Evolutionary conservation across 345 rosid genomes (phyloP), one percentile per base, ranked within the genome.

Genomic region (Syzygium jambos): DNA sequence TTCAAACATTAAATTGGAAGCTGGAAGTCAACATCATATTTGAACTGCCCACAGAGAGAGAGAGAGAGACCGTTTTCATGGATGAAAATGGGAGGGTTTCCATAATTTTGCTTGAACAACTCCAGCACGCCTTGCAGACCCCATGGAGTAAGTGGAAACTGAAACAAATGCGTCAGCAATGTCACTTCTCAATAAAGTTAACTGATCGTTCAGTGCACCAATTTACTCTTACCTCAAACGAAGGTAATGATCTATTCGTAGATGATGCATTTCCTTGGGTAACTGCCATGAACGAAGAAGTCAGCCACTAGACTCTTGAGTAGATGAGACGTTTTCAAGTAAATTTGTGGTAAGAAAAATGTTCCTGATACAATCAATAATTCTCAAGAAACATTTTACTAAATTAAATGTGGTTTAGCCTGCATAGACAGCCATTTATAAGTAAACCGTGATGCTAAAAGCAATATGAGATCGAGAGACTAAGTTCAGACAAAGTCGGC

Each of bases 11-110:
- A 54, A 21, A 22, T 51, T 84, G 52, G 46, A 86, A 78, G 43
- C 51, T 13, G 56, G 80, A 22, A 52, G 85, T 73, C 84, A 77
- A 11, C 57, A 30, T 19, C 38, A 53, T 10, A 51, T 83, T 14
- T 16, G 14, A 29, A 27, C 12, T 8, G 46, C 46, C 23, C 43
- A 65, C 5, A 27, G 57, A 34, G 27, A 43, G 52, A 27, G 59
- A 86, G 82, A 73, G 86, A 38, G 63, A 57, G 65, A 89, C 90
- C 90, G 51, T 85, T 89, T 84, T 89, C 90, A 23, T 89, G 87
- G 54, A 89, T 89, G 78, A 49, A 89, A 29, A 89, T 29, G 19
- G 88, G 87, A 23, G 86, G 85, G 61, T 89, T 89, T n/a, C 63
- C 88, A n/a, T 89, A 89, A 54, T 51, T 83, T 55, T 86, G 88